Percentiles rank a stretch among this genome's conserved stretches.
These are phyloP conservation scores for Cryoendolithus antarcticus DNA, from an alignment of 2,329 filamentous ascomycete species.

Conservation along the genomic window DNA sequence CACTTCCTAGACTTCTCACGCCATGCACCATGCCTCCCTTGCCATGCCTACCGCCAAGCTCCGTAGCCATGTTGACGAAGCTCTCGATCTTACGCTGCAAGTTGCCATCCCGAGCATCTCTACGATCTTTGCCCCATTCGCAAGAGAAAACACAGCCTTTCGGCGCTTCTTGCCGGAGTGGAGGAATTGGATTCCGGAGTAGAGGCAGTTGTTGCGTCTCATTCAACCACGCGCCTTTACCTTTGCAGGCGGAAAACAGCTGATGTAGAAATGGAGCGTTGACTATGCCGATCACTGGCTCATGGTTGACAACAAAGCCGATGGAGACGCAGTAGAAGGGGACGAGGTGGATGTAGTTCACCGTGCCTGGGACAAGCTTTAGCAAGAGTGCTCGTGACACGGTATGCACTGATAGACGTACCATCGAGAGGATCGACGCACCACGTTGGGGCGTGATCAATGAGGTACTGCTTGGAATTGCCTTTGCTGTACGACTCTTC, in stretches of 20 bases:
- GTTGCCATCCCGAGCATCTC: slow-evolving; percentile 54
- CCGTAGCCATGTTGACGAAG: slow-evolving; percentile 62
- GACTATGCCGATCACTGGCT: slow-evolving; percentile 57
- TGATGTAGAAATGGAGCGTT: slow-evolving; percentile 59
- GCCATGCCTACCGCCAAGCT: slow-evolving; percentile 48
- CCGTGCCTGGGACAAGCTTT: slow-evolving; percentile 39
- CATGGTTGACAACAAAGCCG: slow-evolving; percentile 48
- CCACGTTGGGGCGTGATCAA: slow-evolving; percentile 56
- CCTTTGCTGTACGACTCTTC: slow-evolving; percentile 66
- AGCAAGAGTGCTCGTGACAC: neutral
- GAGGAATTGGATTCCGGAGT: slow-evolving; percentile 47
- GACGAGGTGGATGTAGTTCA: slow-evolving; percentile 71
- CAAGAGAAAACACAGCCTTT: slow-evolving; percentile 60
- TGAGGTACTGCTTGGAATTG: slow-evolving; percentile 54
- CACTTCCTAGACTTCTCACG: slow-evolving; percentile 58
- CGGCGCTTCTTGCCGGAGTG: slow-evolving; percentile 52
- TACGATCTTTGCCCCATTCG: slow-evolving; percentile 69
- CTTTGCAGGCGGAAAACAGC: slow-evolving; percentile 54
- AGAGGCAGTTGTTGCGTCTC: slow-evolving; percentile 52
- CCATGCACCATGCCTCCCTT: slow-evolving; percentile 72
- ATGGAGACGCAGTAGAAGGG: slow-evolving; percentile 75
- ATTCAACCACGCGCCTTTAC: slow-evolving; percentile 58
- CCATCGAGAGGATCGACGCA: slow-evolving; percentile 66
- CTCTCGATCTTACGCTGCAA: slow-evolving; percentile 60
- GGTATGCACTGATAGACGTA: neutral